Conservation (phyloP, 352 stramenopile species). For the Phytophthora aleatoria region DNA sequence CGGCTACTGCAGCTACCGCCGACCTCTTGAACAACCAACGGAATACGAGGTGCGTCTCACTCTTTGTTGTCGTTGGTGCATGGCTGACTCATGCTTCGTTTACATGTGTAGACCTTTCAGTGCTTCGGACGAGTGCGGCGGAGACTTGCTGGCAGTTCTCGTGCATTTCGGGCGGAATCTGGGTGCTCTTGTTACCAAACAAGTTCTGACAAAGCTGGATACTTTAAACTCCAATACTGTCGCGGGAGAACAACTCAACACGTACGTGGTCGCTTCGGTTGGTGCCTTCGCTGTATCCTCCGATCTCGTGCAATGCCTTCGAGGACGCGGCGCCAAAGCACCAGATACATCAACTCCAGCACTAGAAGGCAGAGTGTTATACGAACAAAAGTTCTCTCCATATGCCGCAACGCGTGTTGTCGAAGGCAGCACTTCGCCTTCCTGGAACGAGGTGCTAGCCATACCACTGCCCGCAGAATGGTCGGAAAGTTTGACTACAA, state of each 20-base stretch:
- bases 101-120: constrained; percentile 51
- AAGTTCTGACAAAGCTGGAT: constrained; percentile 3
- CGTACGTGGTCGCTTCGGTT: constrained; percentile 47
- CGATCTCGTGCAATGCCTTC: constrained; percentile 6
- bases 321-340: constrained; percentile 15
- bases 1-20: constrained; percentile 1
- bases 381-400: constrained; percentile 56
- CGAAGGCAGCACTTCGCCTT: constrained; percentile 35
- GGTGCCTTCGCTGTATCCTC: constrained; percentile 24
- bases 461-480: constrained; percentile 56
- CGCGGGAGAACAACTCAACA: constrained; percentile 17
- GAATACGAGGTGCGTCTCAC: background rate
- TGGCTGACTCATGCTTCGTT: background rate
- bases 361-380: constrained; percentile 31
- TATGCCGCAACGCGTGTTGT: constrained; percentile 71
- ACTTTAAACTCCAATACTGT: background rate
- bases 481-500: constrained; percentile 11
- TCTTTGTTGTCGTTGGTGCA: background rate
- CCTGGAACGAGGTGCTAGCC: constrained; percentile 76
- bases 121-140: constrained; percentile 39
- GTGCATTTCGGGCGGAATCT: constrained; percentile 58
- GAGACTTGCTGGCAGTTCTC: constrained; percentile 53
- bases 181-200: constrained; percentile 19
- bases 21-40: background rate
- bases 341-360: background rate